Percentiles rank a stretch among this genome's conserved stretches.
phyloP scores from a whole-genome alignment of 768 basidiomycete species.

The Phanerodontia chrysosporium region DNA sequence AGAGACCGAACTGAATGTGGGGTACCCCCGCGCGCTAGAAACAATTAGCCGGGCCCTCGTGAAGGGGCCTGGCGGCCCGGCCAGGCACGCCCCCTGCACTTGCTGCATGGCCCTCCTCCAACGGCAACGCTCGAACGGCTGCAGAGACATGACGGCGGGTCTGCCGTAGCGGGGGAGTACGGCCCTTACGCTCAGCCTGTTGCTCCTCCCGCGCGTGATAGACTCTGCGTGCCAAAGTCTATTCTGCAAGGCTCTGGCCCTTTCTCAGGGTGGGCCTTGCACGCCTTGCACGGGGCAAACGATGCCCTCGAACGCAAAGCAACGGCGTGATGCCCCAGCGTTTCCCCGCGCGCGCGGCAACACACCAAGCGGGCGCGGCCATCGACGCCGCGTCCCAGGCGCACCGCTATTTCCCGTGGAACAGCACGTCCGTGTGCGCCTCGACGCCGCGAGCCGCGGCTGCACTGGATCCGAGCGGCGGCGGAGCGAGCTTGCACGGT shows the following conservation, averaged over 20 bases:
- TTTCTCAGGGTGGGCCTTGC: too few relatives aligned
- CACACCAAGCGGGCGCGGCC: background rate
- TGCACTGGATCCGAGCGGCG: background rate
- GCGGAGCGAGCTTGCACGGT: background rate
- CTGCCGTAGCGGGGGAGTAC: too few relatives aligned
- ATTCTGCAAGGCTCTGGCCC: too few relatives aligned
- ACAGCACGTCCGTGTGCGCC: background rate
- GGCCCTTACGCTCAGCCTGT: too few relatives aligned
- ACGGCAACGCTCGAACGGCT: background rate
- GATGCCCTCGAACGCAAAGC: too few relatives aligned
- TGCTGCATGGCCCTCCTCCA: slow-evolving; percentile 19
- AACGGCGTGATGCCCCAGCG: background rate
- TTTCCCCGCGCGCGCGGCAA: background rate
- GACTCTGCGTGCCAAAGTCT: too few relatives aligned
- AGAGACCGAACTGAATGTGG: slow-evolving; percentile 3
- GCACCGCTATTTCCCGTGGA: background rate
- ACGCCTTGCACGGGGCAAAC: too few relatives aligned
- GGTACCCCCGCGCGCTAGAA: background rate
- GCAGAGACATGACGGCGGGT: background rate
- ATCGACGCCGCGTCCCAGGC: background rate
- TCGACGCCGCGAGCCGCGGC: background rate
- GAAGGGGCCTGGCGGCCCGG: slow-evolving; percentile 2
- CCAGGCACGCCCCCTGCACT: slow-evolving; percentile 6
- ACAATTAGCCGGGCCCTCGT: slow-evolving; percentile 1
- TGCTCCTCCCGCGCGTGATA: too few relatives aligned